Base-by-base conservation (phyloP, 306 rosid genomes). In the Glycyrrhiza uralensis region DNA sequence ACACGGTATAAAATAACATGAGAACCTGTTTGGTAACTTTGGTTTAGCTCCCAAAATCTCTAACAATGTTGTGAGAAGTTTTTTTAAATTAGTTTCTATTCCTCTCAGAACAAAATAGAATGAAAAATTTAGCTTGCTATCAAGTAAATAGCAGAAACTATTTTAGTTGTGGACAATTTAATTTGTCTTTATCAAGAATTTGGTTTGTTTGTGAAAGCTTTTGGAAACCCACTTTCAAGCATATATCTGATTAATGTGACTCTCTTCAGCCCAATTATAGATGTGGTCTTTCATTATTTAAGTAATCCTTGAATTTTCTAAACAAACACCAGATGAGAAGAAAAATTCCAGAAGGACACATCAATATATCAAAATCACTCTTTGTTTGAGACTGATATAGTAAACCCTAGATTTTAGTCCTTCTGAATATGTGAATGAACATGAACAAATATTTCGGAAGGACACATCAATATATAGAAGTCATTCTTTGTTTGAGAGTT, bases 141-240 rank as follows among this genome's bases (percentile, higher is more conserved):
- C 66, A 60, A 60, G 47, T 22, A 69, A 28, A n/a, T 38, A 10
- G 55, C 12, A 41, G 28, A 18, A 66, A 20, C 67, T n/a, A n/a
- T 66, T 44, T 55, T 17, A 11, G 66, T 39, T 61, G 33, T 20
- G 30, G 14, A 47, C 12, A 6, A 32, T 28, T 55, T 6, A 32
- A 62, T 24, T 39, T 9, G 67, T 65, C 4, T 11, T 35, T 39
- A 18, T 57, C 23, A 17, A 38, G 22, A 76, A 47, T 38, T 20
- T 72, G 62, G 38, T 44, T 66, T 49, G 69, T 59, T 33, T 52
- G 63, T 76, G 23, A 59, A 28, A 22, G 79, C 54, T 17, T 30
- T 20, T 58, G 38, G 50, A 50, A 64, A 46, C 52, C 23, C 23
- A 44, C 78, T 56, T 46, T 69, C 59, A 62, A 39, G n/a, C 60